phyloP scores from a whole-genome alignment of 2,329 filamentous ascomycete genomes.

The Coniochaeta sp. region DNA sequence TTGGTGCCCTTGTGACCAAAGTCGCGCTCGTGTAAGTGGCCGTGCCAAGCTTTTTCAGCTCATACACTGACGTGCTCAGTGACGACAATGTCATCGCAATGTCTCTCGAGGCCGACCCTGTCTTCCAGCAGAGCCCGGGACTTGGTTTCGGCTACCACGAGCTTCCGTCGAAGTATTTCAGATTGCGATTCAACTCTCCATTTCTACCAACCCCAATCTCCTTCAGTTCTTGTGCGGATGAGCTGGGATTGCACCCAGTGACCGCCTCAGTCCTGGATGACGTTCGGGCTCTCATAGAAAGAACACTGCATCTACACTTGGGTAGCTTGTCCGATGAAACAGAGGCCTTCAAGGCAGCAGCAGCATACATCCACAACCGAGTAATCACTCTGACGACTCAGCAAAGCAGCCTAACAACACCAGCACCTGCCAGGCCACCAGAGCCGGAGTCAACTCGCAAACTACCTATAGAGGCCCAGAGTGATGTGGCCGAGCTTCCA shows the following conservation, averaged over 20 bases:
- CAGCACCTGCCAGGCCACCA: not conserved
- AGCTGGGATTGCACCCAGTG: constrained; percentile 26
- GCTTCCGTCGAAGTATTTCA: constrained; percentile 25
- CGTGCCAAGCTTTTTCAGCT: constrained; percentile 1
- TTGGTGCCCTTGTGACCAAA: constrained; percentile 33
- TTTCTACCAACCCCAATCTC: constrained; percentile 27
- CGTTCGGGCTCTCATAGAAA: constrained; percentile 28
- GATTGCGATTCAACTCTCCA: constrained; percentile 32
- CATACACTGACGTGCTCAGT: constrained; percentile 16
- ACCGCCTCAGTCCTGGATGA: constrained; percentile 36
- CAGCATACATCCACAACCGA: not conserved
- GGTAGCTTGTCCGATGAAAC: constrained; percentile 18
- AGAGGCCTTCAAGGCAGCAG: constrained; percentile 15
- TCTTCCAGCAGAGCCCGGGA: constrained; percentile 25
- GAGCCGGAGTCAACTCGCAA: not conserved
- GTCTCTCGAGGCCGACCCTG: constrained; percentile 31
- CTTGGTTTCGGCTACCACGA: constrained; percentile 30
- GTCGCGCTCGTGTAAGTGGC: constrained; percentile 35
- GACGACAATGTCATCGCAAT: constrained; percentile 36
- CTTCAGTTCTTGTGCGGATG: constrained; percentile 26
- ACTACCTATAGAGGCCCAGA: not conserved
- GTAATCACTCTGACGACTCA: not conserved
- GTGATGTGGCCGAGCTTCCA: not conserved
- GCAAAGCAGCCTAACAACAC: not conserved
- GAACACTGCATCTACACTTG: constrained; percentile 23